Evolutionary conservation across 1,139 yeast species (phyloP).

Genomic region (Pichia sp.): DNA sequence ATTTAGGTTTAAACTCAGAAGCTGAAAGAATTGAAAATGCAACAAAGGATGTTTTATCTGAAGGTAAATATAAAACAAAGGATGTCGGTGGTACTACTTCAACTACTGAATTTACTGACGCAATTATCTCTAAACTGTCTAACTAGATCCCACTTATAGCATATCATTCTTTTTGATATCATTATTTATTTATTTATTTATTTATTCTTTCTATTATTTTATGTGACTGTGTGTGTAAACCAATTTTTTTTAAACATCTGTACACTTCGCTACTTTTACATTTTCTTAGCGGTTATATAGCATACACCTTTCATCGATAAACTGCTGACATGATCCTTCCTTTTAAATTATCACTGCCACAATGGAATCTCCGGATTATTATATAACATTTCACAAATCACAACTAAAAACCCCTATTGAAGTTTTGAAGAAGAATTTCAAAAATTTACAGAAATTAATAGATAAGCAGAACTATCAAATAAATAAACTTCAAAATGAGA

Average conservation of each 20-base stretch:
- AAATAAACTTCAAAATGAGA: conserved; percentile 34
- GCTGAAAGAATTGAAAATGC: conserved; percentile 88
- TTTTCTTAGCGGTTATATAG: too few species aligned
- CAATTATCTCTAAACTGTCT: conserved; percentile 58
- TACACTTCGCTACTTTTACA: too few species aligned
- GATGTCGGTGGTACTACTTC: conserved; percentile 88
- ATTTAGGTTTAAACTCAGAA: conserved; percentile 75
- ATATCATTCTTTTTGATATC: too few species aligned
- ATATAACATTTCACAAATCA: conserved; percentile 18
- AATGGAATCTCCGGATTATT: conserved; percentile 11
- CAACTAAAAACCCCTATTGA: conserved; percentile 60
- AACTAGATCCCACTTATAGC: too few species aligned
- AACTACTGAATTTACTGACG: conserved; percentile 90
- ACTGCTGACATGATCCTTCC: too few species aligned
- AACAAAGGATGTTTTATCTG: conserved; percentile 82
- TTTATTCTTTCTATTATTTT: not conserved
- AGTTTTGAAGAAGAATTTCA: conserved; percentile 51
- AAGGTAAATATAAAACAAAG: conserved; percentile 69
- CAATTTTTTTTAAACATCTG: too few species aligned
- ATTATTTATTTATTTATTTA: not conserved
- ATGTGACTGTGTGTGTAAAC: not conserved
- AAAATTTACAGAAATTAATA: conserved; percentile 47
- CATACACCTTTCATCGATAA: too few species aligned
- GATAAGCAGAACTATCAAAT: conserved; percentile 46
- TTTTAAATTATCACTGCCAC: not conserved